Evolutionary conservation across 2,329 filamentous ascomycete genomes (phyloP).

Genomic region (Penicillium nordicum): DNA sequence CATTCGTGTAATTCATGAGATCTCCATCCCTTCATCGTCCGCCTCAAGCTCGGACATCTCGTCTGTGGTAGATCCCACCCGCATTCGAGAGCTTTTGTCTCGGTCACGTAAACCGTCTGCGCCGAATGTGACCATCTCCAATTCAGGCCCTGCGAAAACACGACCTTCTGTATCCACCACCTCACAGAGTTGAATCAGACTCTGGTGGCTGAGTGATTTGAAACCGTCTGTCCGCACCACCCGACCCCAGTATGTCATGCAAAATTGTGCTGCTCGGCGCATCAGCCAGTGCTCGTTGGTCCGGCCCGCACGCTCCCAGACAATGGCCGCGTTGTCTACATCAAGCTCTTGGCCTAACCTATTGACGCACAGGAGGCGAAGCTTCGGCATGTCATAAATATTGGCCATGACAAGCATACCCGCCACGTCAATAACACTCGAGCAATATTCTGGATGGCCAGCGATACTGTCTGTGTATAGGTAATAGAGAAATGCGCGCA

Average conservation of each 20-base stretch:
- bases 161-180: constrained; percentile 92
- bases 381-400: constrained; percentile 93
- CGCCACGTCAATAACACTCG: constrained; percentile 75
- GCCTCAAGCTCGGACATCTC: constrained; percentile 43
- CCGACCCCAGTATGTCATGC: constrained; percentile 89
- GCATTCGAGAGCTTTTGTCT: constrained; percentile 32
- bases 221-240: constrained; percentile 89
- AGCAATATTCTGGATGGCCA: constrained; percentile 56
- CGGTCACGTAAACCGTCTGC: constrained; percentile 44
- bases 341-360: constrained; percentile 86
- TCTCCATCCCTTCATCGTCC: constrained; percentile 50
- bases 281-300: constrained; percentile 93
- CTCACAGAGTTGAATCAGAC: constrained; percentile 86
- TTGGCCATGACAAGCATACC: constrained; percentile 96
- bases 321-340: constrained; percentile 88
- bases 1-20: constrained; percentile 30
- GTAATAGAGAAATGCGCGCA: constrained; percentile 92
- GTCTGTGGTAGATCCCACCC: constrained; percentile 28
- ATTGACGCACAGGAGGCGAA: constrained; percentile 87
- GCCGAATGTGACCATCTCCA: constrained; percentile 58
- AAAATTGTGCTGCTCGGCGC: constrained; percentile 81
- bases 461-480: constrained; percentile 91
- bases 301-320: constrained; percentile 89
- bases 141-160: constrained; percentile 81
- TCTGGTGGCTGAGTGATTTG: constrained; percentile 70